Percentiles rank a stretch among this genome's conserved stretches.
Evolutionary conservation across 202 grass and related monocot genomes (phyloP).

Genomic region (Sporobolus alterniflorus): DNA sequence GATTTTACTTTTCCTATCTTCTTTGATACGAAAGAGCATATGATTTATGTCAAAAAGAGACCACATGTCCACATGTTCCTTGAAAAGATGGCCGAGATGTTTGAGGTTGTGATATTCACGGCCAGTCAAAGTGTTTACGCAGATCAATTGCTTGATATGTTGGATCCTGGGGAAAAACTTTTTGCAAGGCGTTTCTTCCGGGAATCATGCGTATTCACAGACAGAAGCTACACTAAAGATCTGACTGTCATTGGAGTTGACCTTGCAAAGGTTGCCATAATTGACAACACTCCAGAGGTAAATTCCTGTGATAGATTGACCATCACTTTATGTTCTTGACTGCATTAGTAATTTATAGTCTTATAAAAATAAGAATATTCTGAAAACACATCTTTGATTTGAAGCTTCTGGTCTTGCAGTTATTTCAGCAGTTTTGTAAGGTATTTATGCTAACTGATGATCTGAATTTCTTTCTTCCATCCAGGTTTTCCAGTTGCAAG

Average conservation of each 20-base stretch:
- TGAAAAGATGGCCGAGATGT: conserved; percentile 63
- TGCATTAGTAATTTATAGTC: background rate
- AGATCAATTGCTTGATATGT: conserved; percentile 62
- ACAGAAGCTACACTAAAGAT: conserved; percentile 65
- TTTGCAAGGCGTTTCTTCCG: conserved; percentile 69
- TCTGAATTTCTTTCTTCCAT: background rate
- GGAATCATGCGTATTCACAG: conserved; percentile 72
- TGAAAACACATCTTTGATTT: background rate
- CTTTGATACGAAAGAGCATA: conserved; percentile 63
- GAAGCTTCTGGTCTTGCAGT: background rate
- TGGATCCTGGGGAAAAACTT: conserved; percentile 67
- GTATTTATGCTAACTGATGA: background rate
- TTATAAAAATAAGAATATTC: background rate
- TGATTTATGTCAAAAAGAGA: conserved; percentile 75
- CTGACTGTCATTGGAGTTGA: conserved; percentile 62
- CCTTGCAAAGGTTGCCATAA: conserved; percentile 75
- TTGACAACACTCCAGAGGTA: conserved; percentile 90
- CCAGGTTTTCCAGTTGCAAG: conserved; percentile 87
- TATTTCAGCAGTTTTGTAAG: background rate
- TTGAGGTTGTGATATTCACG: conserved; percentile 83
- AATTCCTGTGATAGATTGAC: conserved; percentile 14
- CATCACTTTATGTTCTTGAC: background rate
- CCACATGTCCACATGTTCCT: conserved; percentile 77
- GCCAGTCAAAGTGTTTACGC: conserved; percentile 80
- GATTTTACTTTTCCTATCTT: conserved; percentile 74